Evolutionary conservation across 306 rosid genomes (phyloP).

Genomic region (Coriaria nepalensis): DNA sequence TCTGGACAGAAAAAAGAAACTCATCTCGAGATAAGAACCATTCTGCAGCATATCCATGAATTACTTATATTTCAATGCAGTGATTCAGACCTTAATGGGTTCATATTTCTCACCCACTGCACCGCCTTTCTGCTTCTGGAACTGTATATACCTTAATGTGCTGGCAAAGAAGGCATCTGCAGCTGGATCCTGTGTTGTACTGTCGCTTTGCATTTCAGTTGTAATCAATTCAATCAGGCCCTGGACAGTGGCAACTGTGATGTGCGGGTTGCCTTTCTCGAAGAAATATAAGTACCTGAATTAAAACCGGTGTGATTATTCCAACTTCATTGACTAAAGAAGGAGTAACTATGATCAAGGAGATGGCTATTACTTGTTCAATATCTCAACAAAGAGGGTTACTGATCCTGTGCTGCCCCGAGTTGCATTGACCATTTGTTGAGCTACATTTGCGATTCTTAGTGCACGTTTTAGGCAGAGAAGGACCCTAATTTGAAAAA

Average conservation of each 20-base stretch:
- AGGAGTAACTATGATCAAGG: slow-evolving; percentile 7
- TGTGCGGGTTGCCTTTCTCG: slow-evolving; percentile 86
- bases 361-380: slow-evolving; percentile 61
- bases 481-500: slow-evolving; percentile 48
- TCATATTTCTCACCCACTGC: slow-evolving; percentile 78
- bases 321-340: slow-evolving; percentile 3
- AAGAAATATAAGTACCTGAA: slow-evolving; percentile 85
- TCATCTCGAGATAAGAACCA: no score
- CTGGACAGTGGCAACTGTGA: slow-evolving; percentile 65
- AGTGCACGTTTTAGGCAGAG: slow-evolving; percentile 83
- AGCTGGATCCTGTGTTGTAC: slow-evolving; percentile 46
- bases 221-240: slow-evolving; percentile 71
- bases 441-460: slow-evolving; percentile 91
- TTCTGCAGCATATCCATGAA: background rate
- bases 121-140: slow-evolving; percentile 92
- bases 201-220: slow-evolving; percentile 77
- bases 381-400: slow-evolving; percentile 75
- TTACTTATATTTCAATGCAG: background rate
- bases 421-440: slow-evolving; percentile 75
- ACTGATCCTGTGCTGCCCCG: slow-evolving; percentile 80
- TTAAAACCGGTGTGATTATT: slow-evolving; percentile 9
- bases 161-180: slow-evolving; percentile 83
- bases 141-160: slow-evolving; percentile 67
- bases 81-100: slow-evolving; percentile 46
- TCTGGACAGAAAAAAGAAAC: no score